A percentile compares a stretch with the other conserved stretches of the same genome.
Conservation (phyloP, 2,329 filamentous ascomycete species). For the Talaromyces albobiverticillius region DNA sequence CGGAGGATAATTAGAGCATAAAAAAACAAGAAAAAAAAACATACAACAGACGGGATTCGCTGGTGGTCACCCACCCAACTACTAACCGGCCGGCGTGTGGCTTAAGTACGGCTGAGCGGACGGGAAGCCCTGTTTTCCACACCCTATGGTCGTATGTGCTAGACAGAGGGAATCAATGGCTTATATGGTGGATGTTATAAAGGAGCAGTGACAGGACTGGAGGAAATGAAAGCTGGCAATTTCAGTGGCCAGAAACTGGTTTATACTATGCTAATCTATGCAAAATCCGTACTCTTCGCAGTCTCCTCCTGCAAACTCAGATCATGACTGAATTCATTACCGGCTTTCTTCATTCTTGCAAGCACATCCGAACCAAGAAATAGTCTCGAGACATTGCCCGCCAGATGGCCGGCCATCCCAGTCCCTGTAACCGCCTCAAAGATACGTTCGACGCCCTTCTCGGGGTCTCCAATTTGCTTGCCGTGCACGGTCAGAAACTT, state of each 20-base stretch:
- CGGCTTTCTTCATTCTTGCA: neutral
- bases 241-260: slow-evolving; percentile 21
- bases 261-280: slow-evolving; percentile 1
- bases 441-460: neutral
- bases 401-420: neutral
- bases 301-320: slow-evolving; percentile 7
- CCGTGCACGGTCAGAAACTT: neutral
- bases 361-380: neutral
- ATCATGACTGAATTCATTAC: neutral
- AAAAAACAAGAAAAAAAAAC: no score
- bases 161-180: no score
- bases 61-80: no score
- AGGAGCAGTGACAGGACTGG: slow-evolving; percentile 18
- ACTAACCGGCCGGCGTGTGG: no score
- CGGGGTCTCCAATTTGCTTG: neutral
- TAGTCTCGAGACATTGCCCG: neutral
- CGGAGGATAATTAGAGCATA: no score
- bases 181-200: no score
- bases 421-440: neutral
- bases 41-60: no score
- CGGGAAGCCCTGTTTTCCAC: no score
- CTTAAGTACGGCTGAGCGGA: no score
- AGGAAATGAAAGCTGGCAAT: slow-evolving; percentile 16
- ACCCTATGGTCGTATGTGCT: no score
- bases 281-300: slow-evolving; percentile 1